A percentile compares a stretch with the other conserved stretches of the same genome.
These are phyloP conservation scores for Chionographis japonica DNA, from an alignment of 106 monocot genomes.

Conservation along the genomic window DNA sequence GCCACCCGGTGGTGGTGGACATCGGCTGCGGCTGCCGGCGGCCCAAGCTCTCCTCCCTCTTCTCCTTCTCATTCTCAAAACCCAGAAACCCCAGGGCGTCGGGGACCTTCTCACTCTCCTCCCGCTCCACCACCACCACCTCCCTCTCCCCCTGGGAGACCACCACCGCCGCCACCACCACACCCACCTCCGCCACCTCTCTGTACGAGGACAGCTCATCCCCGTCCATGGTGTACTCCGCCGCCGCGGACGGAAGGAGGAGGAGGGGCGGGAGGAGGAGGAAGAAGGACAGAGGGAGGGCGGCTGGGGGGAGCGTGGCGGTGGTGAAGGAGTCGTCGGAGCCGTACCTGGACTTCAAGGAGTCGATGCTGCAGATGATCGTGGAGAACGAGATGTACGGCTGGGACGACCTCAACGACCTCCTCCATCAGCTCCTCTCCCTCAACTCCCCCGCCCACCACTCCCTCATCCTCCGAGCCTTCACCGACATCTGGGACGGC, in stretches of 20 bases:
- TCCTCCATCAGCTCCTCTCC: slow-evolving; percentile 13
- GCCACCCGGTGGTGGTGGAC: slow-evolving; percentile 14
- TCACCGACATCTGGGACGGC: slow-evolving; percentile 38
- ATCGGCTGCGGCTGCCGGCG: slow-evolving; percentile 26
- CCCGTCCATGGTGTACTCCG: no score
- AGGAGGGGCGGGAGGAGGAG: background rate
- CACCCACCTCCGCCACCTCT: no score
- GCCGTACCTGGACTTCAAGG: slow-evolving; percentile 21
- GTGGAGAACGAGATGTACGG: slow-evolving; percentile 25
- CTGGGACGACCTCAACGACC: slow-evolving; percentile 13
- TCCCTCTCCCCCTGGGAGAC: background rate
- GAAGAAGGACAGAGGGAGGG: no score
- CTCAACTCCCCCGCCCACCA: slow-evolving; percentile 35
- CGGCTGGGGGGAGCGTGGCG: background rate
- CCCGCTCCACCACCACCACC: background rate
- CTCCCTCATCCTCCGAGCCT: slow-evolving; percentile 33
- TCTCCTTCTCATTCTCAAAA: slow-evolving; percentile 2
- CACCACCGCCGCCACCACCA: background rate
- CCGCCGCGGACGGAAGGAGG: background rate
- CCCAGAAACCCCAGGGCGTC: background rate
- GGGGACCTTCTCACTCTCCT: background rate
- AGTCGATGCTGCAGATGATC: slow-evolving; percentile 28
- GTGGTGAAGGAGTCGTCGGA: background rate
- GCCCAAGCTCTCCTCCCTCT: slow-evolving; percentile 20
- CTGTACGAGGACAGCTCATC: no score